Base-by-base conservation (phyloP, 1,284 basidiomycete species). In the Grifola frondosa region DNA sequence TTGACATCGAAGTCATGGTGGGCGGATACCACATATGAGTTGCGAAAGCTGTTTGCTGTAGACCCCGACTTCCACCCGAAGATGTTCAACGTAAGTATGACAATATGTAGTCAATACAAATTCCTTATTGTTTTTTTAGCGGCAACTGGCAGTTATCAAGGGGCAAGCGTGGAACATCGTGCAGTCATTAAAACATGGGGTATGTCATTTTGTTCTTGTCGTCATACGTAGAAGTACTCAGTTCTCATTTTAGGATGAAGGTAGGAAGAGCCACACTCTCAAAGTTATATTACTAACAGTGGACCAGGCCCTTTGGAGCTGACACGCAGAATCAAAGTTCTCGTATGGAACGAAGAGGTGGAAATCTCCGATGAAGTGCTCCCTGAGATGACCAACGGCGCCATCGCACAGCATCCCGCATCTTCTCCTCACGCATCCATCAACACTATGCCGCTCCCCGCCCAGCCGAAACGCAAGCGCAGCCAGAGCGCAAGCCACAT, bases 141-240 rank as follows among this genome's bases (percentile, higher is more conserved):
- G 86, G 53, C 92, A 96, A 76, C 71, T 96, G 53, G 86, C 88
- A 26, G 88, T 96, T 6, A 82, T 96, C 52, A 93, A 94, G 64
- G 93, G 92, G 3, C 93, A 97, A 62, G 92, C 89, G 5, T 91
- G 84, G 77, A 94, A 93, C 54, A 83, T 96, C 24, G 78, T 95
- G 2, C 86, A 94, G 60, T 88, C 86, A 7, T 67, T 97, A 34
- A 81, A 77, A 53, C 83, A 88, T 57, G 60, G 70, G 12, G 88
- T 90, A 53, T 68, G 86, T 67, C 26, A 34, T 46, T 44, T n/a
- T 24, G 15, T 46, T 33, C 22, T 26, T 46, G 16, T 43, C 51
- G 26, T 47, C 44, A 29, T 21, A 17, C n/a, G n/a, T n/a, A 28
- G 11, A 24, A 46, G 43, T 44, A 50, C 41, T 30, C 42, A 41